Conservation (phyloP, 306 rosid species). For the Cyamopsis tetragonoloba region DNA sequence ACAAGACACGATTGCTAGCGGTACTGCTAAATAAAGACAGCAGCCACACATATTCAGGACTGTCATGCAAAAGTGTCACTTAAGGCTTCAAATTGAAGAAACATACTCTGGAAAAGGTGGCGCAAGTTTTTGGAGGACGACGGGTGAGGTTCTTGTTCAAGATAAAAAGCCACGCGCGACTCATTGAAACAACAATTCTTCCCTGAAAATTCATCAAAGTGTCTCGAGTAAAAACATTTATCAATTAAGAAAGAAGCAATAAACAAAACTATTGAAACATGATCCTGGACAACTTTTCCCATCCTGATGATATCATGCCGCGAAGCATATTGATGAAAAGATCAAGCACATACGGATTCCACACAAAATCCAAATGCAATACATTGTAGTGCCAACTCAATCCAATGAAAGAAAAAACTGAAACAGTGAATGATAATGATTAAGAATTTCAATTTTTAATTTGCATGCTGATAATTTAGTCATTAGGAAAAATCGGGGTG, state of each 20-base stretch:
- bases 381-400: not conserved
- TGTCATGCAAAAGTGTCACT: constrained; percentile 1
- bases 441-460: not conserved
- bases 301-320: not conserved
- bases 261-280: constrained; percentile 1
- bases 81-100: constrained; percentile 27
- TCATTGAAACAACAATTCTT: constrained; percentile 86
- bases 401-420: not conserved
- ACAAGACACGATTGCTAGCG: not conserved
- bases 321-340: not conserved
- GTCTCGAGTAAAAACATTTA: constrained; percentile 22
- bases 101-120: constrained; percentile 94
- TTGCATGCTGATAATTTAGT: not conserved
- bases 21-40: constrained; percentile 4
- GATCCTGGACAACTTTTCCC: constrained; percentile 1
- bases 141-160: constrained; percentile 82
- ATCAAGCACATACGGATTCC: not conserved
- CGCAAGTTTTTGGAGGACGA: constrained; percentile 81
- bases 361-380: not conserved
- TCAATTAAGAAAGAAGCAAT: not conserved
- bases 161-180: constrained; percentile 74
- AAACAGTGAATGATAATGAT: not conserved
- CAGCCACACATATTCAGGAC: not conserved
- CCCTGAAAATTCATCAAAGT: constrained; percentile 54
- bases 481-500: not conserved